Evolutionary conservation across 164 flowering plant genomes (phyloP).

Genomic region (Cinnamomum chago): DNA sequence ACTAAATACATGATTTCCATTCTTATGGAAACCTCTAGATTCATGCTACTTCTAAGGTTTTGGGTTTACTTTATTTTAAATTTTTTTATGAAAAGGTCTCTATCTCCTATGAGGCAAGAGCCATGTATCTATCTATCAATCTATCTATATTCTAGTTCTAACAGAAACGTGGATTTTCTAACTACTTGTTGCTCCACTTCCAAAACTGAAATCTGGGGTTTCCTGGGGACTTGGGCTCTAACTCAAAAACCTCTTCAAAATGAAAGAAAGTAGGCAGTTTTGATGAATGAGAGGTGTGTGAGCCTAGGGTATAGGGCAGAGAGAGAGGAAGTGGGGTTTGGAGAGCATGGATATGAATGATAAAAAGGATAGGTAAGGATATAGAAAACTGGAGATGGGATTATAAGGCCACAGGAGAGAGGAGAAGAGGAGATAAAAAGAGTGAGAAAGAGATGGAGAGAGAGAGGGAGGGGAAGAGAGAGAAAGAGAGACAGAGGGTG

Average conservation of each 20-base stretch:
- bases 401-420: conserved; percentile 31
- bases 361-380: conserved; percentile 1
- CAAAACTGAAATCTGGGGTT: neutral
- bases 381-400: conserved; percentile 18
- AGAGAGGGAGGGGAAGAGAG: neutral
- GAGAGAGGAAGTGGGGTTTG: conserved; percentile 13
- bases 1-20: no score
- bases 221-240: neutral
- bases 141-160: no score
- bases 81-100: neutral
- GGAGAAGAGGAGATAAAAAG: no score
- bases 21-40: no score
- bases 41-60: no score
- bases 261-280: neutral
- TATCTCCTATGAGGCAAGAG: no score
- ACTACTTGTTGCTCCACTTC: neutral
- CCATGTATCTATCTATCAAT: no score
- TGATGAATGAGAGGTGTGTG: neutral
- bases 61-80: no score
- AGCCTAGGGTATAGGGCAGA: neutral
- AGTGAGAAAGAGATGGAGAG: conserved; percentile 13
- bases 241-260: conserved; percentile 7
- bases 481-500: conserved; percentile 5
- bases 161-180: neutral
- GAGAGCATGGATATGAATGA: conserved; percentile 12